Evolutionary conservation across 441 rosid genomes (phyloP), one percentile per base, ranked within the genome.

Genomic region (Cnidoscolus chayamansa): DNA sequence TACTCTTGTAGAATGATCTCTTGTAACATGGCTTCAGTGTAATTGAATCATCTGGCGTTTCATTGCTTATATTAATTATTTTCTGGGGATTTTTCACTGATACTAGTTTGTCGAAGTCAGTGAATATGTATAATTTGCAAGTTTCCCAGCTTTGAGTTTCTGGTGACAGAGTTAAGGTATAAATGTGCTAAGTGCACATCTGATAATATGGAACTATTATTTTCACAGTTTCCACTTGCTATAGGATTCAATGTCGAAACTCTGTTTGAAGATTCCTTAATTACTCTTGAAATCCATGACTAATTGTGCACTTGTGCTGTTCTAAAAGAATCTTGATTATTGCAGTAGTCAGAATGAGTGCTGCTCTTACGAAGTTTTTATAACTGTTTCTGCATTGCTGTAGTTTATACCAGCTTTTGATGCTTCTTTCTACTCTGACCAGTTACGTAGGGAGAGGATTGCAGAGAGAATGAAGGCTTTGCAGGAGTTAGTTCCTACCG

Each of bases 401-500:
- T n/a, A 37, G 13, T 16, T 30, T 48, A 31, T 51, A 11, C 16
- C 16, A 49, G 53, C 59, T 40, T 58, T 62, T 70, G 20, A 60
- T 54, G 47, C 30, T 43, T 51, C 35, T 50, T 25, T 48, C 40
- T 65, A 20, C 54, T 63, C 70, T 51, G 13, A 54, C 70, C 90
- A 93, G 97, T 77, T 93, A 82, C 97, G 97, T 66, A 84, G 99
- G 71, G 99, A 91, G 79, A 87, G 95, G 81, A 95, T 95, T 74
- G 94, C 99, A 3, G 99, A 93, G 77, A 86, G 99, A 78, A 89
- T 95, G 80, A 88, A 96, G 81, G 98, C 96, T 17, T 60, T 95
- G 87, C 99, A 95, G 79, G 97, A 95, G 73, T 88, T 95, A 74
- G 99, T 95, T 72, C 99, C 99, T 64, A 90, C 92, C 69, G 90